phyloP scores from a whole-genome alignment of 2,329 filamentous ascomycete species.

The Curvularia lunata region DNA sequence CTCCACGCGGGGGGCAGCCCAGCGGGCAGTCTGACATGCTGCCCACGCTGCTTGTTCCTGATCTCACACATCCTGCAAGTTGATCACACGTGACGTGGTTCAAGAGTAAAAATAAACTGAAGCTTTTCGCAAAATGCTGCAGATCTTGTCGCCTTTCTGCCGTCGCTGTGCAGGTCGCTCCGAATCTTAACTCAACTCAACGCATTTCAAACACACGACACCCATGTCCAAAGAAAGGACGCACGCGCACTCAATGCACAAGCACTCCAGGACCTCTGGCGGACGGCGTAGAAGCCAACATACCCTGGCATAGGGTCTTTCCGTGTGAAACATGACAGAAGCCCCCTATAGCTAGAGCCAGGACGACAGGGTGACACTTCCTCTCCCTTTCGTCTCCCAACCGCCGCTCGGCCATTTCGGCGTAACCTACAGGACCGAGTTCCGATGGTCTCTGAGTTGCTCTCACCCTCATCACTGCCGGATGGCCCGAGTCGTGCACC shows the following conservation, averaged over 20 bases:
- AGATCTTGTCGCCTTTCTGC: background rate
- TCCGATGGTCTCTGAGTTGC: slow-evolving; percentile 5
- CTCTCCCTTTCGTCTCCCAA: background rate
- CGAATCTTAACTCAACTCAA: slow-evolving; percentile 2
- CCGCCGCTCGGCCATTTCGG: slow-evolving; percentile 5
- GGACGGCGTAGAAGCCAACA: background rate
- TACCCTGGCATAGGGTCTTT: slow-evolving; percentile 2
- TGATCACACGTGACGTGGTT: background rate
- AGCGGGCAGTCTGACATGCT: slow-evolving; percentile 5
- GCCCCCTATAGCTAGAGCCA: slow-evolving; percentile 4
- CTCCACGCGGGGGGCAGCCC: slow-evolving; percentile 3
- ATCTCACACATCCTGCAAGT: background rate
- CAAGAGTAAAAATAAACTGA: background rate
- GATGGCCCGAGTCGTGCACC: slow-evolving; percentile 4
- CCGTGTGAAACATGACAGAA: slow-evolving; percentile 4
- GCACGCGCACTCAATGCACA: slow-evolving; percentile 7
- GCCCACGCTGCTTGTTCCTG: background rate
- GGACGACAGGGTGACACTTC: slow-evolving; percentile 5
- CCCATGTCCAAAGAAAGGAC: background rate
- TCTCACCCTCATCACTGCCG: background rate
- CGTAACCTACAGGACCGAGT: slow-evolving; percentile 6
- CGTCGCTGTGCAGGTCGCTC: background rate
- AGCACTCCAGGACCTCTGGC: background rate
- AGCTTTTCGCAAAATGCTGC: background rate
- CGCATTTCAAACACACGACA: slow-evolving; percentile 2